A percentile compares a stretch with the other conserved stretches of the same genome.
These are phyloP conservation scores for Calamus simplicifolius DNA, from an alignment of 176 grass and related monocot species.

Conservation along the genomic window DNA sequence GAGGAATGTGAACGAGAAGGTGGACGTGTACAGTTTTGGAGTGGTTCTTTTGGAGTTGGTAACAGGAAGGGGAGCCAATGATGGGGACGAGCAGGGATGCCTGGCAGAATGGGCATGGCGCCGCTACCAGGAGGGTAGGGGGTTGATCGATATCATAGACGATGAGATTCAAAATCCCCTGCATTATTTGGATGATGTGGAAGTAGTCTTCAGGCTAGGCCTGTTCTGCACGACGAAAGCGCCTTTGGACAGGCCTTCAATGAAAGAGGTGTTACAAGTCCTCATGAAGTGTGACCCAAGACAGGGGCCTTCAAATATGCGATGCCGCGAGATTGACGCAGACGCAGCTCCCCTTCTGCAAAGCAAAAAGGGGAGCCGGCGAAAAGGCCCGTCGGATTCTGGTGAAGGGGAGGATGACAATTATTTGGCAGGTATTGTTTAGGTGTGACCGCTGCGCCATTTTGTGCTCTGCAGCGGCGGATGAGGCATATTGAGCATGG, in stretches of 20 bases:
- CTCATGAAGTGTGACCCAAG: constrained; percentile 26
- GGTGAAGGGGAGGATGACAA: background rate
- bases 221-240: constrained; percentile 54
- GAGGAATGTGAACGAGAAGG: constrained; percentile 64
- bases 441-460: background rate
- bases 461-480: too few relatives aligned
- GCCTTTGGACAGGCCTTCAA: constrained; percentile 42
- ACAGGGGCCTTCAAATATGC: too few relatives aligned
- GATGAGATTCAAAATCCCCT: constrained; percentile 22
- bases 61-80: constrained; percentile 36
- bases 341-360: constrained; percentile 18
- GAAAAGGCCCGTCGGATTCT: background rate
- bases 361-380: constrained; percentile 24
- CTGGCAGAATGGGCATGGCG: constrained; percentile 77
- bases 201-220: constrained; percentile 51
- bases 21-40: constrained; percentile 84
- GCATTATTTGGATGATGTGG: constrained; percentile 19
- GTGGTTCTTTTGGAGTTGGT: constrained; percentile 77
- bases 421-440: background rate
- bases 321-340: background rate
- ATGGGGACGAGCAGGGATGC: constrained; percentile 35
- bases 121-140: constrained; percentile 28
- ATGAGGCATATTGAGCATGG: too few relatives aligned
- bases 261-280: constrained; percentile 50
- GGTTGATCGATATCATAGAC: constrained; percentile 37